phyloP scores from a whole-genome alignment of 2,329 filamentous ascomycete genomes.

The Calonectria pauciramosa region DNA sequence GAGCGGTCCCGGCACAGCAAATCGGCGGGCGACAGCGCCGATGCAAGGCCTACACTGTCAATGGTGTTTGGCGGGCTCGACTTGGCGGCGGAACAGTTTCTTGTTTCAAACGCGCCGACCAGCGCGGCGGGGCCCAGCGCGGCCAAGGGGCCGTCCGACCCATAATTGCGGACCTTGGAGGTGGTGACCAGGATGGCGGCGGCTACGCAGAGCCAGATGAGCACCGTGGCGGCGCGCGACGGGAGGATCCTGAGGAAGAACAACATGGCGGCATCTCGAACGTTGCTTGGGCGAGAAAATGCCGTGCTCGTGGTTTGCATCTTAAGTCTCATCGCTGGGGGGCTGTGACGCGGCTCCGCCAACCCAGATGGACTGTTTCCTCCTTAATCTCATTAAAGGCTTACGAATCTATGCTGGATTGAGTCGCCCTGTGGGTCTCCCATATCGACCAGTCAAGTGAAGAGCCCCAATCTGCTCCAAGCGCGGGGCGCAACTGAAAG shows the following conservation, averaged over 20 bases:
- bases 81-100: background rate
- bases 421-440: background rate
- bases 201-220: slow-evolving; percentile 2
- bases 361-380: background rate
- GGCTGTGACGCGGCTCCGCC: background rate
- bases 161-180: background rate
- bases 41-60: background rate
- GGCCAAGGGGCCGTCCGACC: background rate
- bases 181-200: background rate
- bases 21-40: slow-evolving; percentile 18
- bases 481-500: background rate
- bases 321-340: background rate
- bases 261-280: background rate
- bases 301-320: background rate
- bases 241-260: background rate
- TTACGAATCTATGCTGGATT: background rate
- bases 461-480: background rate
- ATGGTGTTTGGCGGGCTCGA: background rate
- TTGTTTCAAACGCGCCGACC: background rate
- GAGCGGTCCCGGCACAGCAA: slow-evolving; percentile 15
- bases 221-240: background rate
- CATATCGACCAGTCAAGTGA: background rate
- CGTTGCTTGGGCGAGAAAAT: background rate
- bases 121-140: background rate
- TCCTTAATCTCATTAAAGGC: slow-evolving; percentile 2